phyloP scores from a whole-genome alignment of 306 rosid species.

The Quercus rubra region DNA sequence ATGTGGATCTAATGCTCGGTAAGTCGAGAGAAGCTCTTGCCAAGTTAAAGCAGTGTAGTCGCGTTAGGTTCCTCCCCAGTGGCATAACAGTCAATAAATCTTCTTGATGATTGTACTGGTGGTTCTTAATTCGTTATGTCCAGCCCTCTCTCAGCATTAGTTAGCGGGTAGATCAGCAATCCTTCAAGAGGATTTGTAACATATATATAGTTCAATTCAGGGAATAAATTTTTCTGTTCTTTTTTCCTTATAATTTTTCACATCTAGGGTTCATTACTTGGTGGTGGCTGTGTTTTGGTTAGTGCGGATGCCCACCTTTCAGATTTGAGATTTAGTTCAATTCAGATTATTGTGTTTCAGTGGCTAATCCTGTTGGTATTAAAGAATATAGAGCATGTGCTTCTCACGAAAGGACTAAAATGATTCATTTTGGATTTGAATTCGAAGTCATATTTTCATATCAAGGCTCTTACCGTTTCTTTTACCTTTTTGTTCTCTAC shows the following conservation, averaged over 20 bases:
- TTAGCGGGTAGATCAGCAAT: slow-evolving; percentile 75
- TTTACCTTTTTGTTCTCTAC: neutral
- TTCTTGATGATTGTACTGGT: slow-evolving; percentile 63
- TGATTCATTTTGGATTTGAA: slow-evolving; percentile 41
- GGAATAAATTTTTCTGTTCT: slow-evolving; percentile 56
- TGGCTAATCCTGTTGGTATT: slow-evolving; percentile 58
- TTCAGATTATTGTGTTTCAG: slow-evolving; percentile 62
- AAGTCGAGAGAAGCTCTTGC: slow-evolving; percentile 76
- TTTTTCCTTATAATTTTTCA: slow-evolving; percentile 43
- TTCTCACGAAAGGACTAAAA: slow-evolving; percentile 47
- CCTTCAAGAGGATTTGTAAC: slow-evolving; percentile 83
- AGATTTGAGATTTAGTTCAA: slow-evolving; percentile 77
- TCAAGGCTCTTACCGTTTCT: neutral
- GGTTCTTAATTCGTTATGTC: slow-evolving; percentile 40
- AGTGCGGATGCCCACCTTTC: slow-evolving; percentile 80
- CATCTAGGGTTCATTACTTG: slow-evolving; percentile 57
- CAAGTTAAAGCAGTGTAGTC: slow-evolving; percentile 73
- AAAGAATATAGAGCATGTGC: slow-evolving; percentile 50
- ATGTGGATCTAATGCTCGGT: slow-evolving; percentile 75
- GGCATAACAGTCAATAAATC: slow-evolving; percentile 64
- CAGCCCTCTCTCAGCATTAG: slow-evolving; percentile 52
- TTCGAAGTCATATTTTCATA: slow-evolving; percentile 28
- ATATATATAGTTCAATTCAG: slow-evolving; percentile 92
- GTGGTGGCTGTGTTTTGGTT: slow-evolving; percentile 91
- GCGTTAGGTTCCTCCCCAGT: slow-evolving; percentile 59